Base-by-base conservation (phyloP, 495 filamentous ascomycete genomes). In the Aspergillus sparsus region DNA sequence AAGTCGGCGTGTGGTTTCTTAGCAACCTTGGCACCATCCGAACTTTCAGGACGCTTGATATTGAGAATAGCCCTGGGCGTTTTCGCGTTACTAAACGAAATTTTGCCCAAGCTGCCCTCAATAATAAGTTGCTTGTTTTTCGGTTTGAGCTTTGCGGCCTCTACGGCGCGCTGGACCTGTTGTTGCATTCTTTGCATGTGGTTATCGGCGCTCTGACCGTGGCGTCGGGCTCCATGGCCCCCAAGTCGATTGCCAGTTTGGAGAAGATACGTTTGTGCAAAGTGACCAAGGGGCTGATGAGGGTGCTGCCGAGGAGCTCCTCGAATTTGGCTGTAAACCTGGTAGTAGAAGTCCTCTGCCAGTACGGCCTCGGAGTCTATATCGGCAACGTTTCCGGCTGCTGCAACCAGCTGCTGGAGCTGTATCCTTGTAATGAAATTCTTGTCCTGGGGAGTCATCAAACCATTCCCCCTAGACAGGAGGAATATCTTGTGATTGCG, bases 371-470 rank as follows among this genome's bases (percentile, higher is more conserved):
- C 92, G 0, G 87, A 85, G 42, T 91, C 87, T 32, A 86, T 79
- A 61, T 94, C 91, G 56, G 85, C 89, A 7, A 91, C 82, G 68
- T 91, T 92, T 10, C 93, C 93, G 46, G 92, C 93, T 35, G 92
- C 91, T 6, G 92, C 86, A 46, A 99, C 90, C 31, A 99, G 83
- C 66, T 98, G 95, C 71, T 98, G 95, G 41, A 99, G 81, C 68
- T 99, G 94, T 53, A 99, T 98, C 12, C 95, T 86, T 9, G 95
- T 97, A 58, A 99, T 94, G 70, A 97, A 99, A 68, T 97, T 99
- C 81, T 99, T 99, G 74, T 99, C 94, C 68, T 96, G 92, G 3
- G 95, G 95, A 16, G 95, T 98, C 94, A 99, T 99, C 56, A 99
- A 71, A 31, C 94, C 95, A 68, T 99, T 98, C 66, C 95, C 93